Base-by-base conservation (phyloP, 441 rosid species). In the Sinapis alba region DNA sequence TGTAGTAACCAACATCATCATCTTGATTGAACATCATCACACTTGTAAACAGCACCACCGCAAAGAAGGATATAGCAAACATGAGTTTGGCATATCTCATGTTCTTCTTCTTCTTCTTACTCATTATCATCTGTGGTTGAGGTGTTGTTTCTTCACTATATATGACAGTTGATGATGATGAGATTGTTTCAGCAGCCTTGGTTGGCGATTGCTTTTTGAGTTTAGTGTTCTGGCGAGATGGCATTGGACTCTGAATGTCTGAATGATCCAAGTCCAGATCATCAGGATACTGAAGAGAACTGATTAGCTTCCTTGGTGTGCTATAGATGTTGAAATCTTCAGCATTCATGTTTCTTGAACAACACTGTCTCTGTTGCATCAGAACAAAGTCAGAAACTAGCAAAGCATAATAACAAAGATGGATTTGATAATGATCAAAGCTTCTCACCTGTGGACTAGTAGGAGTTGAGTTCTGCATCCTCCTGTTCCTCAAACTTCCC, bases 301-400 rank as follows among this genome's bases (percentile, higher is more conserved):
- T 89, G 43, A 97, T 87, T 23, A 97, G 99, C 85, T 86, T 92
- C 84, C 98, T 81, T 24, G 99, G 99, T 50, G 99, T 94, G 47
- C 85, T 88, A 79, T 86, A 94, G 82, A 91, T 83, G 66, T 70
- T 80, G 58, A 84, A 72, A 68, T 84, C 78, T 78, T 89, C 95
- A 8, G 73, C 83, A 62, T 80, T 81, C 71, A 90, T 68, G 56
- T 24, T 24, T 13, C 69, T 86, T 64, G 90, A 89, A 28, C 72
- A 88, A 45, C 69, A 80, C 15, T 90, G 82, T 69, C 88, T 86
- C 99, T 94, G 90, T 66, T 72, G 56, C 75, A 81, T 61, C 73
- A 81, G 26, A 59, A 76, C 23, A 65, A 51, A 24, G 51, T 16
- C n/a, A 69, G 53, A 79, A 24, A 77, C 61, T 50, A 59, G 12